Conservation (phyloP, 805 yeast species). For the Blastobotrys parvus region DNA sequence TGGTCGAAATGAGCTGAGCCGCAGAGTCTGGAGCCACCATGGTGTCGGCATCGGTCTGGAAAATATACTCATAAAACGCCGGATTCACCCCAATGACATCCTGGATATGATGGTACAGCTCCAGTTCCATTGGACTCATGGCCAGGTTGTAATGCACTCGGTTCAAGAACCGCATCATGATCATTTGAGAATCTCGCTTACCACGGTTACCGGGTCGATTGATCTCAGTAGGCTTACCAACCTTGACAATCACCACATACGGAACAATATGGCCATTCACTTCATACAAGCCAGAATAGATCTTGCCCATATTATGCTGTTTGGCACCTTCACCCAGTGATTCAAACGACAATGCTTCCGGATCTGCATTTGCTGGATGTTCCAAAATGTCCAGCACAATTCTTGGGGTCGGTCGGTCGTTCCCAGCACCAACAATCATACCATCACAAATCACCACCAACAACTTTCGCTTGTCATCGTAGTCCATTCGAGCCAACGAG, state of each 20-base stretch:
- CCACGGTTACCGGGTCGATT: conserved; percentile 57
- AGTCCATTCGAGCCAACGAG: conserved; percentile 49
- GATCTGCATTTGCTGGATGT: conserved; percentile 43
- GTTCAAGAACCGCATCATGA: conserved; percentile 53
- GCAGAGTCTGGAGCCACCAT: conserved; percentile 46
- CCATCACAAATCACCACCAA: conserved; percentile 55
- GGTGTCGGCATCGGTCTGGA: conserved; percentile 62
- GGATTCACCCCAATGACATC: conserved; percentile 52
- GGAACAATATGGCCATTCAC: conserved; percentile 51
- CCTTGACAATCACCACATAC: conserved; percentile 46
- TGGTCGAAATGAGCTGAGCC: conserved; percentile 46
- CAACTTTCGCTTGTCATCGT: conserved; percentile 51
- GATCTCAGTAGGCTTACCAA: conserved; percentile 53
- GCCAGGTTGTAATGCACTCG: conserved; percentile 52
- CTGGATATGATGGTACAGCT: conserved; percentile 46
- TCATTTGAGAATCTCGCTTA: conserved; percentile 55
- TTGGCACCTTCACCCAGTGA: conserved; percentile 53
- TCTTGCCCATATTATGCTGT: conserved; percentile 57
- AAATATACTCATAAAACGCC: conserved; percentile 43
- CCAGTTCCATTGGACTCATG: conserved; percentile 51
- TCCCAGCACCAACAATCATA: conserved; percentile 53
- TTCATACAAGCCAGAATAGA: conserved; percentile 52
- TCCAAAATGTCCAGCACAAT: conserved; percentile 50
- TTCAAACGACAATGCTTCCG: conserved; percentile 44
- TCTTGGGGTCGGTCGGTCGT: conserved; percentile 50